Conservation (phyloP, 805 yeast genomes). For the Sugiyamaella lignohabitans region DNA sequence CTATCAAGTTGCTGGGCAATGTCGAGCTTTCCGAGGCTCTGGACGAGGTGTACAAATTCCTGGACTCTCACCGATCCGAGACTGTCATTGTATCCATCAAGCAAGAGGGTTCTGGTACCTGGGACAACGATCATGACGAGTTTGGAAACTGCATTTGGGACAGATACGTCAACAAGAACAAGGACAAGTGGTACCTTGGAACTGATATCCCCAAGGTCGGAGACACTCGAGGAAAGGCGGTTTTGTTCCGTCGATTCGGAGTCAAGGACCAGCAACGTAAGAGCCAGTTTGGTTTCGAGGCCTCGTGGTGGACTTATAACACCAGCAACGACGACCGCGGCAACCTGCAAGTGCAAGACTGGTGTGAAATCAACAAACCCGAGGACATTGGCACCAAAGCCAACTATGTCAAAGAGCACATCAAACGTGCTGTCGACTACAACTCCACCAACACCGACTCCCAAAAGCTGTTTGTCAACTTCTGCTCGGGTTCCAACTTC, state of each 20-base stretch:
- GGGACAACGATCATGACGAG: conserved; percentile 39
- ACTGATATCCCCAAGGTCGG: conserved; percentile 51
- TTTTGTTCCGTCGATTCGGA: conserved; percentile 68
- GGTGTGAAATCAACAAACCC: conserved; percentile 51
- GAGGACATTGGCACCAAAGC: conserved; percentile 53
- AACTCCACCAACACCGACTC: conserved; percentile 35
- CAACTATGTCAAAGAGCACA: conserved; percentile 48
- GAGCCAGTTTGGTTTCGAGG: conserved; percentile 53
- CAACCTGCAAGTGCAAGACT: conserved; percentile 60
- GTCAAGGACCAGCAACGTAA: conserved; percentile 33
- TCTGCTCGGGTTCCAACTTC: conserved; percentile 67
- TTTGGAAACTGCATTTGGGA: conserved; percentile 58
- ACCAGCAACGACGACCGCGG: conserved; percentile 62
- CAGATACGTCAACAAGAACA: conserved; percentile 42
- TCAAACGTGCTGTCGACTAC: conserved; percentile 47
- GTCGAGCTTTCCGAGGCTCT: conserved; percentile 46
- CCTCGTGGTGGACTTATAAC: conserved; percentile 60
- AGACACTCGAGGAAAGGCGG: conserved; percentile 59
- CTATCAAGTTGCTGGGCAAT: conserved; percentile 56
- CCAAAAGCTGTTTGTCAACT: conserved; percentile 60
- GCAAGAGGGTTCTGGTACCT: conserved; percentile 60
- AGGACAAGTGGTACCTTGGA: conserved; percentile 55
- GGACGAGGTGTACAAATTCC: conserved; percentile 52
- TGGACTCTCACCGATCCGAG: conserved; percentile 49
- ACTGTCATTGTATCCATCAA: conserved; percentile 61